A percentile compares a stretch with the other conserved stretches of the same genome.
These are phyloP conservation scores for Saccharomyces kudriavzevii DNA, from an alignment of 805 yeast species.

Conservation along the genomic window DNA sequence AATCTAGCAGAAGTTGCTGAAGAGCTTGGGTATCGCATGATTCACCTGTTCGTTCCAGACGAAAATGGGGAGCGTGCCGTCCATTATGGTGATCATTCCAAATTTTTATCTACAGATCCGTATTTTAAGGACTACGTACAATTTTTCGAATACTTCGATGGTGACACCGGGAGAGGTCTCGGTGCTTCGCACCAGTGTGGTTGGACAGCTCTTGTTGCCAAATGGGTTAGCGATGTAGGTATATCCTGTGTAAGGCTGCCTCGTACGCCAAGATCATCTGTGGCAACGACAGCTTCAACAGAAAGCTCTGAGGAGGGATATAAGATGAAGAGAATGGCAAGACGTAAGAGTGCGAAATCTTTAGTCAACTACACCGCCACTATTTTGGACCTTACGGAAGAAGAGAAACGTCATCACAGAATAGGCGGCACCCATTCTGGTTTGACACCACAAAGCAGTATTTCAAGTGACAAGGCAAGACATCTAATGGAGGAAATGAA, in stretches of 20 bases:
- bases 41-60: slow-evolving; percentile 66
- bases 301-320: slow-evolving; percentile 4
- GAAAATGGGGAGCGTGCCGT: slow-evolving; percentile 66
- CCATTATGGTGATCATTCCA: slow-evolving; percentile 59
- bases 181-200: slow-evolving; percentile 96
- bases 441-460: slow-evolving; percentile 20
- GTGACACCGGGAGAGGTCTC: slow-evolving; percentile 88
- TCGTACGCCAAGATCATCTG: slow-evolving; percentile 24
- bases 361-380: slow-evolving; percentile 59
- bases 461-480: slow-evolving; percentile 6
- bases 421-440: slow-evolving; percentile 19
- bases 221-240: slow-evolving; percentile 87
- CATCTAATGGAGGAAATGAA: slow-evolving; percentile 6
- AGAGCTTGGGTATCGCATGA: slow-evolving; percentile 79
- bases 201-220: slow-evolving; percentile 91
- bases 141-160: slow-evolving; percentile 85
- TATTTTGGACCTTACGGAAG: slow-evolving; percentile 58
- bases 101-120: slow-evolving; percentile 55
- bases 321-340: slow-evolving; percentile 34
- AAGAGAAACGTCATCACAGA: slow-evolving; percentile 35
- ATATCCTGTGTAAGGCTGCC: slow-evolving; percentile 38
- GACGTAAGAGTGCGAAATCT: slow-evolving; percentile 72
- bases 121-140: slow-evolving; percentile 68
- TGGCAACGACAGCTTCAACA: slow-evolving; percentile 8
- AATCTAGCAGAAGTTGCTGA: slow-evolving; percentile 88